Evolutionary conservation across 2,329 filamentous ascomycete species (phyloP).

Genomic region (Microsporum ferrugineum): DNA sequence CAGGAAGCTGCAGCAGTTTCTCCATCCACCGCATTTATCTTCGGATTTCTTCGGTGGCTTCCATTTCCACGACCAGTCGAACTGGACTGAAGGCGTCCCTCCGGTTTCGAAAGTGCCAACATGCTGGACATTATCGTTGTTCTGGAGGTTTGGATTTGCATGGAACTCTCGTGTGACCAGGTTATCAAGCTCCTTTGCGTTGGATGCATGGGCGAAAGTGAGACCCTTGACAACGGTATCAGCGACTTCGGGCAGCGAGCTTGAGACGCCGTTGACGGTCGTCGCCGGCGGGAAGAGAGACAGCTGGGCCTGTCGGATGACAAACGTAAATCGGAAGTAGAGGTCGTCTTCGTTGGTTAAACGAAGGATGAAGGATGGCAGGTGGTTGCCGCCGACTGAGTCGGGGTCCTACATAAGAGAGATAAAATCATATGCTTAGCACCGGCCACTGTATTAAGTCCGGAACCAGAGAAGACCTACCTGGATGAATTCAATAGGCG

Average conservation of each 20-base stretch:
- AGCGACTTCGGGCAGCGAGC: conserved; percentile 37
- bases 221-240: conserved; percentile 79
- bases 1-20: conserved; percentile 91
- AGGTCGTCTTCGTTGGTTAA: conserved; percentile 85
- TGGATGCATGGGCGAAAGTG: conserved; percentile 85
- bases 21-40: conserved; percentile 83
- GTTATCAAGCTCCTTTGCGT: conserved; percentile 76
- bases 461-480: conserved; percentile 39
- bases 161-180: conserved; percentile 92
- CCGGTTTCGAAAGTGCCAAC: conserved; percentile 84
- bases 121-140: conserved; percentile 88
- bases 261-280: conserved; percentile 40
- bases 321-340: conserved; percentile 83
- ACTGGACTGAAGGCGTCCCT: conserved; percentile 72
- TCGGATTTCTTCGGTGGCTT: conserved; percentile 72
- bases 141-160: conserved; percentile 92
- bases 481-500: conserved; percentile 82
- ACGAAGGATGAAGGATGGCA: conserved; percentile 71
- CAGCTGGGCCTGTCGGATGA: conserved; percentile 50
- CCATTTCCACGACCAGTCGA: conserved; percentile 97
- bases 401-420: conserved; percentile 60
- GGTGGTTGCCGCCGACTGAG: conserved; percentile 20
- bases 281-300: conserved; percentile 40
- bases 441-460: not conserved
- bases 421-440: not conserved